phyloP scores from a whole-genome alignment of 169 alveolate genomes.

The Theileria parva region DNA sequence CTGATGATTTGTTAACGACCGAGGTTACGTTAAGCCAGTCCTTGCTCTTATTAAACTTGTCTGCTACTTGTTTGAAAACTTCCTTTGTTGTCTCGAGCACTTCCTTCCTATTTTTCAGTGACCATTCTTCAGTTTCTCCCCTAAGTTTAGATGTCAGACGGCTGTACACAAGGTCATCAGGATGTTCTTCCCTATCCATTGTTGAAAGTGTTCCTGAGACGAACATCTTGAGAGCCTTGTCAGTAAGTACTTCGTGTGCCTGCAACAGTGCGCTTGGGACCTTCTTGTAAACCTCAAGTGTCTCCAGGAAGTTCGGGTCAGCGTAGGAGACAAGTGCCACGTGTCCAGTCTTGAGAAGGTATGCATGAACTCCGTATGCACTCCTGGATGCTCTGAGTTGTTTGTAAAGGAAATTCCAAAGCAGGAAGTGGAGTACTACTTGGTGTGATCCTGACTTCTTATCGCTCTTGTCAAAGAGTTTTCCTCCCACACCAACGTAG shows the following conservation, averaged over 20 bases:
- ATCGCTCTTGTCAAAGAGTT: slow-evolving; percentile 67
- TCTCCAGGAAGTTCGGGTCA: slow-evolving; percentile 57
- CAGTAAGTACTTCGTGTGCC: slow-evolving; percentile 11
- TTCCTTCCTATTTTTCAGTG: slow-evolving; percentile 29
- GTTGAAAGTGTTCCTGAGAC: slow-evolving; percentile 46
- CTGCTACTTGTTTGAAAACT: slow-evolving; percentile 30
- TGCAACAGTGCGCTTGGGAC: slow-evolving; percentile 45
- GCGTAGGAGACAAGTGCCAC: slow-evolving; percentile 62
- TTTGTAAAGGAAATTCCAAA: slow-evolving; percentile 69
- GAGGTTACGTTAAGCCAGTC: slow-evolving; percentile 64
- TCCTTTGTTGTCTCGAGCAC: slow-evolving; percentile 35
- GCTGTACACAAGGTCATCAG: slow-evolving; percentile 30
- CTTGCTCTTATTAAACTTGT: slow-evolving; percentile 14
- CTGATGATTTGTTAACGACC: slow-evolving; percentile 46
- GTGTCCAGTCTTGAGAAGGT: slow-evolving; percentile 56
- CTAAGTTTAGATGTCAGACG: slow-evolving; percentile 37
- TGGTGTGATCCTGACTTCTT: slow-evolving; percentile 63
- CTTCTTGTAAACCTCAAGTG: slow-evolving; percentile 38
- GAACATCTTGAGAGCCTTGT: slow-evolving; percentile 37
- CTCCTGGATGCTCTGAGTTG: slow-evolving; percentile 71
- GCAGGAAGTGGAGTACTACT: slow-evolving; percentile 66
- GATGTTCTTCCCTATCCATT: slow-evolving; percentile 47
- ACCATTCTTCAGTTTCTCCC: slow-evolving; percentile 56
- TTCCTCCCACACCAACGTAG: slow-evolving; percentile 78
- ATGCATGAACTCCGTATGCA: slow-evolving; percentile 75